A percentile compares a stretch with the other conserved stretches of the same genome.
Evolutionary conservation across 352 stramenopile species (phyloP).

Genomic region (Phytophthora pisi): DNA sequence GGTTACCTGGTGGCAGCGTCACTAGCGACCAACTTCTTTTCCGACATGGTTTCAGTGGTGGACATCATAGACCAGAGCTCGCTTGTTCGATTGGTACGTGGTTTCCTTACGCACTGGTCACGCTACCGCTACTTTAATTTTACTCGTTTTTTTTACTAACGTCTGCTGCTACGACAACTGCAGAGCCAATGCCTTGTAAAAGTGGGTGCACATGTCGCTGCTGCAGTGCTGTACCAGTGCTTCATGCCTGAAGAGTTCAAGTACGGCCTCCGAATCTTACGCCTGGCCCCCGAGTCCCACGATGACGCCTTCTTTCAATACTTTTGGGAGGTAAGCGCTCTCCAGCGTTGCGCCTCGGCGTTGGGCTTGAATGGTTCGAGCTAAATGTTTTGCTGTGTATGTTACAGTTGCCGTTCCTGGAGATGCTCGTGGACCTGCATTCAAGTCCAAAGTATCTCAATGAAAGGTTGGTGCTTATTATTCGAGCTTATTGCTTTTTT

Average conservation of each 20-base stretch:
- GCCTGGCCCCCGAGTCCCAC: slow-evolving; percentile 69
- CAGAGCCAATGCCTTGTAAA: slow-evolving; percentile 88
- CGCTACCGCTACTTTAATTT: background rate
- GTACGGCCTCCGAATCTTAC: slow-evolving; percentile 83
- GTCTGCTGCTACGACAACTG: background rate
- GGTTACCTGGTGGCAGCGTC: slow-evolving; percentile 79
- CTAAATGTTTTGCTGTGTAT: slow-evolving; percentile 2
- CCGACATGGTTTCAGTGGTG: slow-evolving; percentile 67
- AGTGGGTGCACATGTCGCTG: slow-evolving; percentile 76
- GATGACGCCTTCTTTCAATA: slow-evolving; percentile 86
- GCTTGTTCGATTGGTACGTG: slow-evolving; percentile 76
- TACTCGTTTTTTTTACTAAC: background rate
- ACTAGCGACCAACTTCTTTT: slow-evolving; percentile 85
- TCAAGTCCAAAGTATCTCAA: slow-evolving; percentile 76
- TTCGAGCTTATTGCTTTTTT: background rate
- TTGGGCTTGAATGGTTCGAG: slow-evolving; percentile 1
- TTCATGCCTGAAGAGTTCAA: slow-evolving; percentile 82
- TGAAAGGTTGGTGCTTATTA: slow-evolving; percentile 46
- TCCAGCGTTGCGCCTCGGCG: background rate
- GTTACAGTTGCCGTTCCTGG: slow-evolving; percentile 73
- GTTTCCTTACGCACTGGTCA: slow-evolving; percentile 6
- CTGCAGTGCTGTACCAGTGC: slow-evolving; percentile 86
- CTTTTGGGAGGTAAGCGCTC: slow-evolving; percentile 73
- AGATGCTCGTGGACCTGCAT: slow-evolving; percentile 81
- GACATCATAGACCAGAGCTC: slow-evolving; percentile 87